phyloP scores from a whole-genome alignment of 139 green algal species.

The Chlorella sp. region DNA sequence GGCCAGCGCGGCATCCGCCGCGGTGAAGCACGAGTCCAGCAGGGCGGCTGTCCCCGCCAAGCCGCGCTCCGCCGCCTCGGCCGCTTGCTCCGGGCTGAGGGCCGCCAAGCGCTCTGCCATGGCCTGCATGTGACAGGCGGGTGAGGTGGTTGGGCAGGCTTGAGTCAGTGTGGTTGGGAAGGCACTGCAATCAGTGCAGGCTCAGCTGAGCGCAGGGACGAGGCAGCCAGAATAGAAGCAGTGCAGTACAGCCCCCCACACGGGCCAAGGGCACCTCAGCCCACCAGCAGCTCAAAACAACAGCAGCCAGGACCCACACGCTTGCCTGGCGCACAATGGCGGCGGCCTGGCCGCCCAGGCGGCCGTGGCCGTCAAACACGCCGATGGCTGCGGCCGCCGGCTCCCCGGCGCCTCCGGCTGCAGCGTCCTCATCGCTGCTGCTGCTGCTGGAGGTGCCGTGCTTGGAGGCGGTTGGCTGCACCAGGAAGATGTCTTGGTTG shows the following conservation, averaged over 20 bases:
- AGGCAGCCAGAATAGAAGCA: too few relatives aligned
- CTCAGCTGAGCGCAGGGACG: too few relatives aligned
- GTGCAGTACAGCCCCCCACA: too few relatives aligned
- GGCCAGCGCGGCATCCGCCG: conserved; percentile 13
- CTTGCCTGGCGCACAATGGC: conserved; percentile 34
- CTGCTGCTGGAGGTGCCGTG: not conserved
- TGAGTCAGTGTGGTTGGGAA: too few relatives aligned
- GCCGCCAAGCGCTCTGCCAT: conserved; percentile 20
- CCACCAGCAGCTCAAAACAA: too few relatives aligned
- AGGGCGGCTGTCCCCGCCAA: not conserved
- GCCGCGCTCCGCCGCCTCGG: not conserved
- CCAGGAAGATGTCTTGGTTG: conserved; percentile 60
- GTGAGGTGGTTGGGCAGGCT: too few relatives aligned
- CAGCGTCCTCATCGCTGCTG: not conserved
- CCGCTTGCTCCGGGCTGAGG: not conserved
- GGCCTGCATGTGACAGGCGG: too few relatives aligned
- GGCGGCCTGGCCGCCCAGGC: conserved; percentile 25
- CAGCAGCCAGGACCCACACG: too few relatives aligned
- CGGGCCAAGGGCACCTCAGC: too few relatives aligned
- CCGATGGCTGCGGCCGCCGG: conserved; percentile 33
- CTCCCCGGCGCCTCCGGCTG: not conserved
- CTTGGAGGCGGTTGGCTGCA: conserved; percentile 29
- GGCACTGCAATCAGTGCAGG: too few relatives aligned
- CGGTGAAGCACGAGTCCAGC: conserved; percentile 14
- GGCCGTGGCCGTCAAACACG: conserved; percentile 62